Base-by-base conservation (phyloP, 2,329 filamentous ascomycete species). In the Zymoseptoria tritici region DNA sequence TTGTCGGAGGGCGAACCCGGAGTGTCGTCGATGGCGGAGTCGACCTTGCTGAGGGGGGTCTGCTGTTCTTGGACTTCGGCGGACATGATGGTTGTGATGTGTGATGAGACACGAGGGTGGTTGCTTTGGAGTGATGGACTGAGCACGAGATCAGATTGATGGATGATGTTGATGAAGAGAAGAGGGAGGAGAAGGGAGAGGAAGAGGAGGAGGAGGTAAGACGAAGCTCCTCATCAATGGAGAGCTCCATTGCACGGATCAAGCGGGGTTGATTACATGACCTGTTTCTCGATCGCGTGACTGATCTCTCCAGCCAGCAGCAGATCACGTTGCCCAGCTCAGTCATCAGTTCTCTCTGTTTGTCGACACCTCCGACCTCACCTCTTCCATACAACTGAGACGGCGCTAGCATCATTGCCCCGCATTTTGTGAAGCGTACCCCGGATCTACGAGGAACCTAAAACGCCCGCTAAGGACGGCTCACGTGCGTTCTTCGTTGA, bases 21-120 rank as follows among this genome's bases (percentile, higher is more conserved):
- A 24, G 70, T 64, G 76, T 90, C 90, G 74, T 91, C 86, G 73
- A 95, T 85, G 80, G 90, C 91, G 62, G 92, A 96, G 78, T 97
- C 92, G 80, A 96, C 86, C 81, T 95, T 96, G 78, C 84, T 83
- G 74, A 96, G 84, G 71, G 87, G 83, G 53, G 64, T 69, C 65
- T 62, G 69, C 63, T 63, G 59, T 64, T 70, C 66, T 66, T 74
- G 73, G 59, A 75, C 69, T 71, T 78, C 80, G 65, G 80, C 77
- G 70, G 83, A 79, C 83, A 86, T 76, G 64, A 60, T 68, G 63
- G 60, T 53, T 54, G 55, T 54, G 54, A 21, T 57, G 31, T 13
- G 54, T 24, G 24, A 8, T 8, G 36, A 51, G 51, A 16, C 36
- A 42, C 36, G 16, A 42, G 9, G 36, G 36, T 46, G 36, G 7